Evolutionary conservation across 129 eudicot genomes (phyloP), one percentile per base, ranked within the genome.

Genomic region (Chrysanthemum makinoi): DNA sequence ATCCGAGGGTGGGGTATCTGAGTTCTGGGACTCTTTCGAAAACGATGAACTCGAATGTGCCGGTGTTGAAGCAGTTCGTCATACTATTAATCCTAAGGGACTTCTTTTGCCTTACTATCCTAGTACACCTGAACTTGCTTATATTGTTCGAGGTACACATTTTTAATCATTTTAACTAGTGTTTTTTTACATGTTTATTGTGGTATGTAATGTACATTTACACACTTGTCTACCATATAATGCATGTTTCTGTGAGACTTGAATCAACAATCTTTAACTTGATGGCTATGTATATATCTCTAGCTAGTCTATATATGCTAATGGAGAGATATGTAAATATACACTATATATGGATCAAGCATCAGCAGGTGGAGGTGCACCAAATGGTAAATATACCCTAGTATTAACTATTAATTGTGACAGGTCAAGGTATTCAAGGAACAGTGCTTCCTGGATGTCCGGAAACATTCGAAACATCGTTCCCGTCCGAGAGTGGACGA

Each of bases 361-460:
- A 22, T 22, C 24, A 22, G 24, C 5, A 28, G 33, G 33, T 28
- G 33, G 0, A 28, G 33, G 33, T 28, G 33, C 33, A 28, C 33
- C 33, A 28, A 2, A 28, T 28, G 33, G 33, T 28, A 28, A 35
- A 1, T n/a, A 13, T 20, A 48, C 24, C 22, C 3, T 59, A 17
- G 65, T 61, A 15, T 7, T 9, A 20, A 44, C 10, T 22, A 3
- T 39, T 44, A n/a, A 2, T 6, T 46, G 33, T 68, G 17, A 78
- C 66, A 89, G 96, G 96, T 6, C 22, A 64, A 24, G 94, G 88
- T 59, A 17, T 89, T 47, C 82, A 72, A 14, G 96, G 96, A 60
- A 70, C 73, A 1, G 86, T 79, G 12, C 12, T 84, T 24, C 88
- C 96, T 2, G 96, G 93, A 15, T 89, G 96, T 22, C 85, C 88